These are phyloP conservation scores for Crithidia bombi DNA, from an alignment of 208 protist species.

Conservation along the genomic window DNA sequence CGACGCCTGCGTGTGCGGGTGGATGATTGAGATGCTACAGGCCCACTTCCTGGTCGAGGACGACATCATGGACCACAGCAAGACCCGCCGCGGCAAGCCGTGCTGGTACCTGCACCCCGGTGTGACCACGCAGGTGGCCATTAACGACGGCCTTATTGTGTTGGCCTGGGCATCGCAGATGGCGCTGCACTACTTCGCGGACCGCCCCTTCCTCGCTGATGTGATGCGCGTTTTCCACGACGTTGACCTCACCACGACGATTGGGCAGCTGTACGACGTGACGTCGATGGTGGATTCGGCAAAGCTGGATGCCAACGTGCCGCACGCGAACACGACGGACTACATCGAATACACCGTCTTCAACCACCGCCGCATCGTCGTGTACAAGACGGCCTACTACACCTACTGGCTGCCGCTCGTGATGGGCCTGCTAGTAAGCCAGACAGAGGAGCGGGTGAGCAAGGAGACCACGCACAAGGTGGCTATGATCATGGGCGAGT, in stretches of 20 bases:
- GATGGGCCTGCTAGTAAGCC: slow-evolving; percentile 93
- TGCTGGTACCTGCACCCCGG: slow-evolving; percentile 95
- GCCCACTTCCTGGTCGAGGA: slow-evolving; percentile 97
- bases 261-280: slow-evolving; percentile 96
- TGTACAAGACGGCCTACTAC: slow-evolving; percentile 98
- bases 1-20: slow-evolving; percentile 94
- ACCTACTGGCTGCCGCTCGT: slow-evolving; percentile 97
- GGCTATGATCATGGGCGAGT: slow-evolving; percentile 95
- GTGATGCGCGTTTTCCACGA: slow-evolving; percentile 94
- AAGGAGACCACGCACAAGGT: slow-evolving; percentile 77
- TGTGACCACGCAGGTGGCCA: slow-evolving; percentile 93
- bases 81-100: slow-evolving; percentile 94
- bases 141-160: slow-evolving; percentile 97
- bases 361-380: slow-evolving; percentile 94
- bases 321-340: slow-evolving; percentile 71
- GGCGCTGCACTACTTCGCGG: slow-evolving; percentile 92
- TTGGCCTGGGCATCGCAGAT: slow-evolving; percentile 92
- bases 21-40: slow-evolving; percentile 95
- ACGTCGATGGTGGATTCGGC: slow-evolving; percentile 92
- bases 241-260: slow-evolving; percentile 93
- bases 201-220: slow-evolving; percentile 83
- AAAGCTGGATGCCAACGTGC: slow-evolving; percentile 80
- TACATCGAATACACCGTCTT: slow-evolving; percentile 86
- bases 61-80: slow-evolving; percentile 97
- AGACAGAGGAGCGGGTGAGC: slow-evolving; percentile 58